Percentiles rank a stretch among this genome's conserved stretches.
These are phyloP conservation scores for Debaryomycetaceae sp. DNA, from an alignment of 1,139 yeast species.

Conservation along the genomic window DNA sequence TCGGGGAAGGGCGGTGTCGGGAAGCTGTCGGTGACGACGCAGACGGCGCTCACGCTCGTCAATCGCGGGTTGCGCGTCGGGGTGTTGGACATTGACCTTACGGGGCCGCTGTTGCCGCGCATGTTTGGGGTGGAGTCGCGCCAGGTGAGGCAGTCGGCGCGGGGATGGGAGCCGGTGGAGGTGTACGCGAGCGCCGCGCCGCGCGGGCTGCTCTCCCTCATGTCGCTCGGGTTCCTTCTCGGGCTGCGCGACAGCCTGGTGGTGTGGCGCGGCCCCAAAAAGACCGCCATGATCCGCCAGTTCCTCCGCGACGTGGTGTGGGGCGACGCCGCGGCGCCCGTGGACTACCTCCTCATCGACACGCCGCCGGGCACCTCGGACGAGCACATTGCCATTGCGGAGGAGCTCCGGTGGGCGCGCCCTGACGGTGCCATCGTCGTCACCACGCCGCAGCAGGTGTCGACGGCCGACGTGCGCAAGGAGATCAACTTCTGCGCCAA, in stretches of 20 bases:
- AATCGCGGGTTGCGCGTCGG: conserved; percentile 77
- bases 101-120: conserved; percentile 95
- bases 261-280: conserved; percentile 98
- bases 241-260: conserved; percentile 84
- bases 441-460: conserved; percentile 51
- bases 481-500: conserved; percentile 45
- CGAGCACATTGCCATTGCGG: conserved; percentile 96
- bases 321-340: conserved; percentile 53
- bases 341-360: conserved; percentile 84
- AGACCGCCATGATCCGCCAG: conserved; percentile 96
- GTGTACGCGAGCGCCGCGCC: conserved; percentile 25
- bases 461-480: conserved; percentile 51
- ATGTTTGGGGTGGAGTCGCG: conserved; percentile 87
- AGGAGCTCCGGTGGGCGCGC: conserved; percentile 61
- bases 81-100: conserved; percentile 87
- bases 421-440: conserved; percentile 49
- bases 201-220: conserved; percentile 48
- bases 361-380: conserved; percentile 99
- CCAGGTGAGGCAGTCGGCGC: conserved; percentile 75
- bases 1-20: conserved; percentile 71
- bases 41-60: conserved; percentile 75
- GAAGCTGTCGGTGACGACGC: conserved; percentile 92
- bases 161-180: conserved; percentile 90
- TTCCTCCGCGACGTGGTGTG: conserved; percentile 86
- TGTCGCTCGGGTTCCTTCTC: conserved; percentile 88